These are phyloP conservation scores for Aspergillus sp. DNA, from an alignment of 2,329 filamentous ascomycete genomes.

Conservation along the genomic window DNA sequence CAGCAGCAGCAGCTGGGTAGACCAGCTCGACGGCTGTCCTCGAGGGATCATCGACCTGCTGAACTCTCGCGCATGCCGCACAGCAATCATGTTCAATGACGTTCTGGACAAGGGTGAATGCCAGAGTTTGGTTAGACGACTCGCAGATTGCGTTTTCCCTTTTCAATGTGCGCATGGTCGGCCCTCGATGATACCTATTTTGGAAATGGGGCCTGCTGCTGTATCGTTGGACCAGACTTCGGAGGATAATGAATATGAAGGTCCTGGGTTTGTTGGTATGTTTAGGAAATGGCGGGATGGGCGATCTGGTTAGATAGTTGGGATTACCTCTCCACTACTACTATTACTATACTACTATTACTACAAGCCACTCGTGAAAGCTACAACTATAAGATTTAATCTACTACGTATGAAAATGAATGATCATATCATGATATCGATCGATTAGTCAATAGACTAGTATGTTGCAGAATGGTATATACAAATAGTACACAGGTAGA, in stretches of 20 bases:
- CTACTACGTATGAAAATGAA: not conserved
- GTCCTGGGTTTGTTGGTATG: constrained; percentile 10
- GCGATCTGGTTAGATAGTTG: not conserved
- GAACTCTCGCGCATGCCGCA: constrained; percentile 52
- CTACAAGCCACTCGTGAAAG: too few relatives aligned
- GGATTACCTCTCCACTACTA: too few relatives aligned
- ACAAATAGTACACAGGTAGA: constrained; percentile 11
- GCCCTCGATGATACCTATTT: constrained; percentile 50
- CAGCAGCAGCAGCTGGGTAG: constrained; percentile 53
- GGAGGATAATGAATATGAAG: constrained; percentile 6
- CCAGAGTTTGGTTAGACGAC: constrained; percentile 36
- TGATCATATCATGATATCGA: not conserved
- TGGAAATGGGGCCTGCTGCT: constrained; percentile 29
- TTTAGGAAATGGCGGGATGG: constrained; percentile 16
- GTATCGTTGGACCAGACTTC: not conserved
- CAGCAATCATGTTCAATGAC: constrained; percentile 56
- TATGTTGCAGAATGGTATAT: constrained; percentile 9
- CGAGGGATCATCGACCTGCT: constrained; percentile 68
- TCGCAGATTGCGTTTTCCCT: constrained; percentile 48
- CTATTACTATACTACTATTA: too few relatives aligned
- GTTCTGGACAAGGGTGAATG: constrained; percentile 42
- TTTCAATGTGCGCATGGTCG: constrained; percentile 55
- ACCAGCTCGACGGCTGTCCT: constrained; percentile 69
- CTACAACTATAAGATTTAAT: too few relatives aligned
- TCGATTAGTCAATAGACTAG: not conserved